Evolutionary conservation across 495 filamentous ascomycete species (phyloP).

Genomic region (Mycothermus thermophilus): DNA sequence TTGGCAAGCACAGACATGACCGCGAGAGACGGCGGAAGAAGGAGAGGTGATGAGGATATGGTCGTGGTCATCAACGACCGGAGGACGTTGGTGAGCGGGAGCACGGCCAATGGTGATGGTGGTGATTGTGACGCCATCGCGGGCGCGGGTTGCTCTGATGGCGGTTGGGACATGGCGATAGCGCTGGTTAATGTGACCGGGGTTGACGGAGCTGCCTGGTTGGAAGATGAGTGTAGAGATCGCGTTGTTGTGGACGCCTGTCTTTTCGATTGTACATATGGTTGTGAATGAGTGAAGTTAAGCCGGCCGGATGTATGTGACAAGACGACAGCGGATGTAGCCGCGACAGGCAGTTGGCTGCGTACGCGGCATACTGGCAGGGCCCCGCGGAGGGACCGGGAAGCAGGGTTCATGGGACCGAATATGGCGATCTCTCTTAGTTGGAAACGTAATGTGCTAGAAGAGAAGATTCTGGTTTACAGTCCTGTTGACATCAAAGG

Average conservation of each 20-base stretch:
- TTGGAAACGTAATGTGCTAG: too few relatives aligned
- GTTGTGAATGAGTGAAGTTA: not conserved
- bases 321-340: not conserved
- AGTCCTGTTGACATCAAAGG: too few relatives aligned
- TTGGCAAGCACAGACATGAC: conserved; percentile 58
- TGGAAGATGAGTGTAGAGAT: conserved; percentile 28
- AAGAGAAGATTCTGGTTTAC: too few relatives aligned
- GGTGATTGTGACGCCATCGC: too few relatives aligned
- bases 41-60: conserved; percentile 60
- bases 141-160: too few relatives aligned
- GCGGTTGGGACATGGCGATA: conserved; percentile 7
- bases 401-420: too few relatives aligned
- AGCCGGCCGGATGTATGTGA: too few relatives aligned
- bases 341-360: not conserved
- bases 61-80: conserved; percentile 67
- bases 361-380: conserved; percentile 1
- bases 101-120: conserved; percentile 54
- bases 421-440: too few relatives aligned
- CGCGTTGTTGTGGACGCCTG: conserved; percentile 9
- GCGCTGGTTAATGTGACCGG: conserved; percentile 15
- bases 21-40: conserved; percentile 57
- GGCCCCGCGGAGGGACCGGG: conserved; percentile 2
- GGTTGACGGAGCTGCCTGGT: conserved; percentile 21
- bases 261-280: not conserved
- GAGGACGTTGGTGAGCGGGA: conserved; percentile 60